Evolutionary conservation across 345 rosid genomes (phyloP), one percentile per base, ranked within the genome.

Genomic region (Eutrema japonicum): DNA sequence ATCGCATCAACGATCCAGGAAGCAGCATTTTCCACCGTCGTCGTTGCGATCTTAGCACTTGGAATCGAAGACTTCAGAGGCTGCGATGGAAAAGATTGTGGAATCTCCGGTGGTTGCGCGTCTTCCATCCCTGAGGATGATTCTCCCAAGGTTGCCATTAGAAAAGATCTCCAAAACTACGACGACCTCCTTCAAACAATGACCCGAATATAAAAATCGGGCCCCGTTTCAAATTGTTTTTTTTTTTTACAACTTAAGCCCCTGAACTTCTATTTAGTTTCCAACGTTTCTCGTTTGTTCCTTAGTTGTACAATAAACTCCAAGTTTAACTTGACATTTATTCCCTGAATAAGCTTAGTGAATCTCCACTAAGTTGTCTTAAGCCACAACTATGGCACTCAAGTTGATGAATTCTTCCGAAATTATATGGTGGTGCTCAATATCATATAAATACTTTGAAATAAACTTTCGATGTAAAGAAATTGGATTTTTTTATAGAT

Each of bases 1-100:
- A 85, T 57, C 13, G 92, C 86, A 71, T 83, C 77, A 22, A 87
- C 96, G 66, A 87, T 83, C 99, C 96, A 95, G 29, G 88, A 86
- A 42, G 84, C 63, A 4, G 77, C 82, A 72, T 82, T 78, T 62
- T 84, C 87, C 9, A 80, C 74, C 67, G 82, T 14, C 70, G 81
- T 82, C 70, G 87, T 75, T 43, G 80, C 79, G 14, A 78, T 73
- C 69, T 56, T 46, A 64, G 43, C 27, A 8, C 11, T 46, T 10
- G 55, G 43, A 64, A 64, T 64, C 65, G 81, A 48, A 46, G 72
- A 11, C 12, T 66, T 72, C 46, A 40, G 70, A 8, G 57, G 75
- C 1, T 40, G 51, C 16, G 38, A 37, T 53, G 58, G 66, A 5
- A 42, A 32, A 47, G 74, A 53, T 13, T 68, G 71, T 16, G 67